A percentile compares a stretch with the other conserved stretches of the same genome.
These are phyloP conservation scores for Penicillium sp. DNA, from an alignment of 2,329 filamentous ascomycete species.

Conservation along the genomic window DNA sequence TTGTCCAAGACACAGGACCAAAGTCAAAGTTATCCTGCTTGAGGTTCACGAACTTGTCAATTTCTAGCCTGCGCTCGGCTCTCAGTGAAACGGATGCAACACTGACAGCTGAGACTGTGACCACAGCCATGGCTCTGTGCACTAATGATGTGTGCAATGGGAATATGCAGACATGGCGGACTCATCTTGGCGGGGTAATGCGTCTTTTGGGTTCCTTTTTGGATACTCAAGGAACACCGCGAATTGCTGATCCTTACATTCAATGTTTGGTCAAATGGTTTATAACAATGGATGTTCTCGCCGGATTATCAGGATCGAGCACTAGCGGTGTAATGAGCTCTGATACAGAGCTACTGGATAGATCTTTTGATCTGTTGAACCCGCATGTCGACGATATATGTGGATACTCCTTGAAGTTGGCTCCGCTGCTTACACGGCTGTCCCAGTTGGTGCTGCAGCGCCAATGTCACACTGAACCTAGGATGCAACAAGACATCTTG, in stretches of 20 bases:
- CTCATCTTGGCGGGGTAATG: slow-evolving; percentile 29
- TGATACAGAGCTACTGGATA: slow-evolving; percentile 12
- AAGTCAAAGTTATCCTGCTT: slow-evolving; percentile 19
- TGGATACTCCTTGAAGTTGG: slow-evolving; percentile 31
- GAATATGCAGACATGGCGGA: slow-evolving; percentile 28
- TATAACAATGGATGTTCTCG: slow-evolving; percentile 30
- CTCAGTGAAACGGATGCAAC: slow-evolving; percentile 15
- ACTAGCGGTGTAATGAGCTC: slow-evolving; percentile 7
- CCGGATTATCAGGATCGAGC: slow-evolving; percentile 25
- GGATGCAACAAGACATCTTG: background rate
- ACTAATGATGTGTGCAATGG: slow-evolving; percentile 39
- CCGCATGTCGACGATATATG: slow-evolving; percentile 30
- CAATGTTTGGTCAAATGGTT: slow-evolving; percentile 34
- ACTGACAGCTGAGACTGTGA: slow-evolving; percentile 25
- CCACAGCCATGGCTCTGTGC: slow-evolving; percentile 33
- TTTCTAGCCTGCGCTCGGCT: slow-evolving; percentile 25
- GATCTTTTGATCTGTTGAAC: background rate
- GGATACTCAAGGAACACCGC: slow-evolving; percentile 6
- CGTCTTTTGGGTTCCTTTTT: slow-evolving; percentile 24
- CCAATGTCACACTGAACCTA: background rate
- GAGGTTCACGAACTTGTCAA: slow-evolving; percentile 31
- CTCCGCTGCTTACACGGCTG: slow-evolving; percentile 27
- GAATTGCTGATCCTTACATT: slow-evolving; percentile 17
- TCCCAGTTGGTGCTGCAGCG: slow-evolving; percentile 19
- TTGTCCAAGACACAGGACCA: slow-evolving; percentile 19